Percentiles rank a stretch among this genome's conserved stretches.
Evolutionary conservation across 495 filamentous ascomycete species (phyloP).

Genomic region (Penicillium argentinense): DNA sequence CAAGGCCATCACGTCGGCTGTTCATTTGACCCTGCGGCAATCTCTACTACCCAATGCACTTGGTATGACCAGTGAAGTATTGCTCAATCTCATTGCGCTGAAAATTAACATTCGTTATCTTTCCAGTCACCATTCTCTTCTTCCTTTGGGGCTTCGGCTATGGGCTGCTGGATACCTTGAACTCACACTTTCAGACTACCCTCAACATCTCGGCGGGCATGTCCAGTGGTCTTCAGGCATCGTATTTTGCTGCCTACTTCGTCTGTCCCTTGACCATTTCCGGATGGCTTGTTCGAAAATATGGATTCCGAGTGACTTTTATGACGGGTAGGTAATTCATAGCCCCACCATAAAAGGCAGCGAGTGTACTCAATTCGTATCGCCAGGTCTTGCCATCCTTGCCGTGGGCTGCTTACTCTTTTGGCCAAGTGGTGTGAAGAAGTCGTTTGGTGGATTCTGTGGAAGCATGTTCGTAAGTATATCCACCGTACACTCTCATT

Average conservation of each 20-base stretch:
- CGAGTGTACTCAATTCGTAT: neutral
- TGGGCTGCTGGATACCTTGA: constrained; percentile 55
- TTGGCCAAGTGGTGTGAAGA: constrained; percentile 57
- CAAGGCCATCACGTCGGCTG: constrained; percentile 8
- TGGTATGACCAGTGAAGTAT: constrained; percentile 5
- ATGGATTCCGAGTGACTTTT: constrained; percentile 62
- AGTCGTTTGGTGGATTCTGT: constrained; percentile 71
- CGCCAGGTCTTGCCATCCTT: constrained; percentile 59
- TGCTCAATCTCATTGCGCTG: neutral
- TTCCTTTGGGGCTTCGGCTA: constrained; percentile 49
- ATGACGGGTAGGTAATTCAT: constrained; percentile 34
- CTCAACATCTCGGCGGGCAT: constrained; percentile 45
- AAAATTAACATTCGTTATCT: neutral
- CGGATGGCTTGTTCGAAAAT: constrained; percentile 64
- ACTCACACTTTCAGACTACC: constrained; percentile 52
- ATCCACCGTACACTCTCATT: too few species aligned
- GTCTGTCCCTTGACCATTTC: constrained; percentile 64
- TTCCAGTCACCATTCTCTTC: constrained; percentile 35
- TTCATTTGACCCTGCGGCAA: constrained; percentile 16
- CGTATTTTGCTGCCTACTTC: constrained; percentile 61
- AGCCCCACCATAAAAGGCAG: neutral
- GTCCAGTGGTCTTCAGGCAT: constrained; percentile 47
- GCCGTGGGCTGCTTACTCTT: constrained; percentile 63
- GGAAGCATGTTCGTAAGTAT: constrained; percentile 56
- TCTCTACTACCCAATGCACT: constrained; percentile 19